Conservation (phyloP, 78 protist genomes). For the Emiliania huxleyi region DNA sequence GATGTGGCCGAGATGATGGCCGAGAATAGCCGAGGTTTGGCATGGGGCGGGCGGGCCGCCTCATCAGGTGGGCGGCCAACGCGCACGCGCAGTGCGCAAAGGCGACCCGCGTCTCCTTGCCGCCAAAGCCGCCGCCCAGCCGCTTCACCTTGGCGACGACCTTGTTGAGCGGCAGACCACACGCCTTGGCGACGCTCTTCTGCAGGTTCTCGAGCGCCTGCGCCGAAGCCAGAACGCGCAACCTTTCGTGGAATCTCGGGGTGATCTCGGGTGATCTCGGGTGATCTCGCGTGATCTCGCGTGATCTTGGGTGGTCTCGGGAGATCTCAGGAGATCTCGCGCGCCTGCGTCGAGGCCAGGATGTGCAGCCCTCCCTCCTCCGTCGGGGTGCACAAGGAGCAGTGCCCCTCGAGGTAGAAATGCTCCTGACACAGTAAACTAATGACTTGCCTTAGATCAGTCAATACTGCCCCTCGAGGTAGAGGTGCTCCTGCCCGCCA, state of each 20-base stretch:
- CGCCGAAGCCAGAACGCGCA: too few relatives aligned
- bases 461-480: conserved; percentile 83
- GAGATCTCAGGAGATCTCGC: too few relatives aligned
- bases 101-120: conserved; percentile 67
- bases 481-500: conserved; percentile 94
- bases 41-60: too few relatives aligned
- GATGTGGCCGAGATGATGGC: too few relatives aligned
- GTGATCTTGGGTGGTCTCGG: too few relatives aligned
- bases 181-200: neutral
- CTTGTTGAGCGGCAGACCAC: neutral
- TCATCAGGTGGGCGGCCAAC: conserved; percentile 62
- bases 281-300: too few relatives aligned
- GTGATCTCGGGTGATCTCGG: too few relatives aligned
- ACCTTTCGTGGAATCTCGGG: neutral
- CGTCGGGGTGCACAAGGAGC: too few relatives aligned
- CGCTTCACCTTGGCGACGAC: conserved; percentile 65
- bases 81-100: conserved; percentile 43
- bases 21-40: too few relatives aligned
- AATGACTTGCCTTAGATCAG: too few relatives aligned
- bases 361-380: conserved; percentile 72
- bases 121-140: conserved; percentile 98
- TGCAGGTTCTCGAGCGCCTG: conserved; percentile 70
- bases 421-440: conserved; percentile 96
- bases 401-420: too few relatives aligned
- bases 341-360: conserved; percentile 69